A percentile compares a stretch with the other conserved stretches of the same genome.
Conservation (phyloP, 202 grass and related monocot species). For the Panicum virgatum region DNA sequence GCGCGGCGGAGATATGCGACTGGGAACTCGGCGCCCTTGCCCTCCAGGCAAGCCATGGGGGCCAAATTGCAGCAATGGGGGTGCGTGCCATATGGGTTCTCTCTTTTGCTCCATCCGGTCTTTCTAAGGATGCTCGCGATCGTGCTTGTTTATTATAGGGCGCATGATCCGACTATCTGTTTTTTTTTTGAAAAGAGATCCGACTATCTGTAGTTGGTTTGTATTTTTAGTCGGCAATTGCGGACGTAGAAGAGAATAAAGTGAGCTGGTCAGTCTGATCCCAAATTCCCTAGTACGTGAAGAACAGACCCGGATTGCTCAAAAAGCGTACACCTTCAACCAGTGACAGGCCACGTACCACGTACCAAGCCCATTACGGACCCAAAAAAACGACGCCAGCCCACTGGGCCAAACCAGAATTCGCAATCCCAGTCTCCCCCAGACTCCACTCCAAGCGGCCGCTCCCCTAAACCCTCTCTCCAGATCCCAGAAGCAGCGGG, state of each 20-base stretch:
- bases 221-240: not conserved
- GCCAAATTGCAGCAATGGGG: conserved; percentile 6
- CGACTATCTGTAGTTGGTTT: not conserved
- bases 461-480: conserved; percentile 4
- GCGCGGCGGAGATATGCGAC: not conserved
- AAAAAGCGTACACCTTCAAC: conserved; percentile 33
- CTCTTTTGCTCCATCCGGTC: not conserved
- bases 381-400: not conserved
- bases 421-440: not conserved
- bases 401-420: not conserved
- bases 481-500: not conserved
- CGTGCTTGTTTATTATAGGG: not conserved
- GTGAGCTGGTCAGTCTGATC: not conserved
- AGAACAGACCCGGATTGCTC: not conserved
- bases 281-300: conserved; percentile 33
- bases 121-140: not conserved
- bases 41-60: not conserved
- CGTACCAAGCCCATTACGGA: not conserved
- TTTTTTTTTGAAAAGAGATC: no score
- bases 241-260: not conserved
- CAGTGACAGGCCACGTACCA: conserved; percentile 38
- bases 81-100: not conserved
- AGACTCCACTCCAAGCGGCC: not conserved
- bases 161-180: no score
- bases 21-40: not conserved